These are phyloP conservation scores for Akebia trifoliata DNA, from an alignment of 164 flowering plant species.

Conservation along the genomic window DNA sequence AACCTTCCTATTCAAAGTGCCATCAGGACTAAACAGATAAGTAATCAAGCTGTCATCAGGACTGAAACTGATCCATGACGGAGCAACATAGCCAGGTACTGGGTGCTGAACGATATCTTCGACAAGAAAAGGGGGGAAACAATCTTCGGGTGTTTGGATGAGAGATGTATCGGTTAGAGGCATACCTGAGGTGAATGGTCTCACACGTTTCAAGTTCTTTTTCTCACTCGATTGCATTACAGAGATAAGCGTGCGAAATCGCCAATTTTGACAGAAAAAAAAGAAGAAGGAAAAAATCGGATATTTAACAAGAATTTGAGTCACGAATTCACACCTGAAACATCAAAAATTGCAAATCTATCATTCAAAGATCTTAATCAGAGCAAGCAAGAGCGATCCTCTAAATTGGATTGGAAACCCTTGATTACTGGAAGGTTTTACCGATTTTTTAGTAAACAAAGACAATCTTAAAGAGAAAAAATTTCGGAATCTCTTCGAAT, in stretches of 20 bases:
- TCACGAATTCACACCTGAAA: too few relatives aligned
- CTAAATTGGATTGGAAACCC: too few relatives aligned
- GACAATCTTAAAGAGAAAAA: background rate
- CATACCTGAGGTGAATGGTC: slow-evolving; percentile 40
- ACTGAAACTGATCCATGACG: slow-evolving; percentile 58
- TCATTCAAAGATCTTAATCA: background rate
- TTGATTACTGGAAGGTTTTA: too few relatives aligned
- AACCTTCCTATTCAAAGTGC: slow-evolving; percentile 59
- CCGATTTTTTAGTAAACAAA: too few relatives aligned
- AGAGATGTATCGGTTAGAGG: slow-evolving; percentile 41
- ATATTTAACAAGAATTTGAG: background rate
- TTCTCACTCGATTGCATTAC: slow-evolving; percentile 60
- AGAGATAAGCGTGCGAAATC: too few relatives aligned
- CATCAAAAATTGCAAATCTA: background rate
- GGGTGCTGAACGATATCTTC: slow-evolving; percentile 85
- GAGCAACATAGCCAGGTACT: slow-evolving; percentile 72
- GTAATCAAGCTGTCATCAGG: slow-evolving; percentile 68
- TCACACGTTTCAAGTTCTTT: slow-evolving; percentile 46
- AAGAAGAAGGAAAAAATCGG: background rate
- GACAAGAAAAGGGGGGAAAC: slow-evolving; percentile 39
- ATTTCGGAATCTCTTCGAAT: background rate
- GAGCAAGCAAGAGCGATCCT: background rate
- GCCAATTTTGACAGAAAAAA: too few relatives aligned
- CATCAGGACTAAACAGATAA: slow-evolving; percentile 73
- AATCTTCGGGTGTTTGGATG: slow-evolving; percentile 33